These are phyloP conservation scores for Cercospora sesami DNA, from an alignment of 2,329 filamentous ascomycete species.

Conservation along the genomic window DNA sequence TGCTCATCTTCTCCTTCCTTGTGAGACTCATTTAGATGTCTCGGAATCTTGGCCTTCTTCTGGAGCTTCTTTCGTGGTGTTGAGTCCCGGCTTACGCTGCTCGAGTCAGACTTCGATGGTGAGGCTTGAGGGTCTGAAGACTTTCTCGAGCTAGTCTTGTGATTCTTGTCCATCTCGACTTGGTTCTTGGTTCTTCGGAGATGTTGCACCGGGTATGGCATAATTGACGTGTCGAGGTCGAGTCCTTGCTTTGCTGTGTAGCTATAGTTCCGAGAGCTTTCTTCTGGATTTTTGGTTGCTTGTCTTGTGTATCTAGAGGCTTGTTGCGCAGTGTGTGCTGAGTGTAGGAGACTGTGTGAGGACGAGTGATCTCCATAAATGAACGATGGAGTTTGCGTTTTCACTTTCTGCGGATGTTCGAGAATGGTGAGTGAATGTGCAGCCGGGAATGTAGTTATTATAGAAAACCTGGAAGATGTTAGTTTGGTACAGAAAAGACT, in stretches of 20 bases:
- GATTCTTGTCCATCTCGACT: not conserved
- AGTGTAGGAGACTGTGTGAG: not conserved
- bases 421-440: not conserved
- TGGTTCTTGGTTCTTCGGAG: not conserved
- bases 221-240: not conserved
- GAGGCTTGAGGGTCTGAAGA: not conserved
- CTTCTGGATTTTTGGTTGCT: not conserved
- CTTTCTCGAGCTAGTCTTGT: not conserved
- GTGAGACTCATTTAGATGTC: not conserved
- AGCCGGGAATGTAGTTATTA: not conserved
- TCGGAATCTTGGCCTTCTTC: not conserved
- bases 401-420: not conserved
- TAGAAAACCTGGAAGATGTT: not conserved
- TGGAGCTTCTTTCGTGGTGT: not conserved
- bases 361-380: not conserved
- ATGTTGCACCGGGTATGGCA: not conserved
- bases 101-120: not conserved
- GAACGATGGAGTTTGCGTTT: not conserved
- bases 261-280: not conserved
- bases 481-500: not conserved
- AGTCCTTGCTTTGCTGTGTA: not conserved
- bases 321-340: not conserved
- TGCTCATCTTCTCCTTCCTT: not conserved
- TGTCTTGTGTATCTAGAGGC: not conserved
- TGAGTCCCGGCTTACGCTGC: not conserved